Percentiles rank a stretch among this genome's conserved stretches.
Evolutionary conservation across 495 filamentous ascomycete genomes (phyloP).

Genomic region (Annulohypoxylon maeteangense): DNA sequence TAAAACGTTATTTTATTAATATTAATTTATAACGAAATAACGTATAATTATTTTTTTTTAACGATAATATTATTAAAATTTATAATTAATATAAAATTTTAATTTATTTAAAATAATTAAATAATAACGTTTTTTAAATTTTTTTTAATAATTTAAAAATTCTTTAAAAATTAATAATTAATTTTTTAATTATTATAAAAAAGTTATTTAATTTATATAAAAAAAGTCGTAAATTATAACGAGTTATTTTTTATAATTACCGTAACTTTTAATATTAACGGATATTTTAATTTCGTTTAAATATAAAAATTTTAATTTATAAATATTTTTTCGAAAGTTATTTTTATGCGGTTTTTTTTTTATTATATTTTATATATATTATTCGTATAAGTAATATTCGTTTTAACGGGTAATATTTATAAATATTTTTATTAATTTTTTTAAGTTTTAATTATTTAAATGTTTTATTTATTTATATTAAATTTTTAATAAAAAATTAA

Average conservation of each 20-base stretch:
- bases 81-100: background rate
- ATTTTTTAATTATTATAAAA: background rate
- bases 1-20: background rate
- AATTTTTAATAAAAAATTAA: background rate
- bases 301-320: background rate
- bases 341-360: background rate
- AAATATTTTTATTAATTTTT: background rate
- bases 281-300: background rate
- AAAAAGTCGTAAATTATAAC: background rate
- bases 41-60: background rate
- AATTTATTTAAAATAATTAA: background rate
- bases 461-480: background rate
- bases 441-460: background rate
- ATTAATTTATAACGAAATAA: background rate
- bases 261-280: background rate
- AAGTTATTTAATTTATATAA: background rate
- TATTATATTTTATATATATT: background rate
- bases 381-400: background rate
- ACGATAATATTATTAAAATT: background rate
- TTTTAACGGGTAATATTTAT: background rate
- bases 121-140: background rate
- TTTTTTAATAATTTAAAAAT: background rate
- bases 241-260: background rate
- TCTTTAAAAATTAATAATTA: background rate
- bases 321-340: background rate